A percentile compares a stretch with the other conserved stretches of the same genome.
Conservation (phyloP, 2,329 filamentous ascomycete genomes). For the Pseudogymnoascus sp. region DNA sequence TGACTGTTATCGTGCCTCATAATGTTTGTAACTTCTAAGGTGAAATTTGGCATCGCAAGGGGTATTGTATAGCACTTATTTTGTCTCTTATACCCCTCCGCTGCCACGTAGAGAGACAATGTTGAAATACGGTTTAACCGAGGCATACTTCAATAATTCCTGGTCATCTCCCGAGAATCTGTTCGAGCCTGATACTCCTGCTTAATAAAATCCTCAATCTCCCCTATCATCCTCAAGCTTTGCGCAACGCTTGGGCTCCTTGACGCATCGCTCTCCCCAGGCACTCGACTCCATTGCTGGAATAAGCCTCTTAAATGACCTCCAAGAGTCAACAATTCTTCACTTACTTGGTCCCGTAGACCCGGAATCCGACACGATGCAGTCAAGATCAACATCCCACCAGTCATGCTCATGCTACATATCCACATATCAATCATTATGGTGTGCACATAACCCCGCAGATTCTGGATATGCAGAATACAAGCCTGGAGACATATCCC, state of each 20-base stretch:
- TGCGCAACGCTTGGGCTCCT: slow-evolving; percentile 36
- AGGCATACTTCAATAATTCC: background rate
- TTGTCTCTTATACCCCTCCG: background rate
- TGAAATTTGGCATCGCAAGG: background rate
- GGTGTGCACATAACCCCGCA: slow-evolving; percentile 40
- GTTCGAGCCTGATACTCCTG: slow-evolving; percentile 25
- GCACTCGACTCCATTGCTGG: slow-evolving; percentile 33
- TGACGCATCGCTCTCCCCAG: slow-evolving; percentile 31
- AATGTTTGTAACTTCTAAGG: background rate
- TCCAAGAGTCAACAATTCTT: slow-evolving; percentile 33
- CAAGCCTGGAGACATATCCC: slow-evolving; percentile 40
- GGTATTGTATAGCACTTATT: background rate
- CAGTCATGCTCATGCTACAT: slow-evolving; percentile 43
- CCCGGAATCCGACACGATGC: slow-evolving; percentile 35
- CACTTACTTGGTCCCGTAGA: slow-evolving; percentile 31
- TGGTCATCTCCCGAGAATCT: background rate
- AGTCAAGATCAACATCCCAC: slow-evolving; percentile 40
- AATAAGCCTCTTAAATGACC: slow-evolving; percentile 34
- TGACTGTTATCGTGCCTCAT: background rate
- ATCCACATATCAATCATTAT: slow-evolving; percentile 47
- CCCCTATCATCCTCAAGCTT: slow-evolving; percentile 37
- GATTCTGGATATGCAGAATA: slow-evolving; percentile 39
- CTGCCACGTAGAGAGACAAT: background rate
- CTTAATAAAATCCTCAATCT: slow-evolving; percentile 35
- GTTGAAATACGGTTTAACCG: background rate